phyloP scores from a whole-genome alignment of 331 rosid species.

The Quercus tomentella region DNA sequence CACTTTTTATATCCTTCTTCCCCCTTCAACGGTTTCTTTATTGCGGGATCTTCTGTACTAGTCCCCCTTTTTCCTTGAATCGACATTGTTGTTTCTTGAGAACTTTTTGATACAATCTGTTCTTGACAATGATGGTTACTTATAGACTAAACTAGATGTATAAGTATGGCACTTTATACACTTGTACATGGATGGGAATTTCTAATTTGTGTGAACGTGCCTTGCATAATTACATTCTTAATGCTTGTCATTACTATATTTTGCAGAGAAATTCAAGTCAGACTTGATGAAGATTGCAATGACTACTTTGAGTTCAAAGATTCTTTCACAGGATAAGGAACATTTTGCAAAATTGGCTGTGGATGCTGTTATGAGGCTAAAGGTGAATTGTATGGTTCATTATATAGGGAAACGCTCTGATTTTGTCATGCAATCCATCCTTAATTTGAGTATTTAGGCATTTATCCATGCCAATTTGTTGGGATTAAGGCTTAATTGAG shows the following conservation, averaged over 20 bases:
- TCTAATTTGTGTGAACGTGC: neutral
- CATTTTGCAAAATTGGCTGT: slow-evolving; percentile 90
- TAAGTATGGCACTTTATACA: neutral
- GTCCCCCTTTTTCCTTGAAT: neutral
- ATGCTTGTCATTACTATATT: slow-evolving; percentile 11
- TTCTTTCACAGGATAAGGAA: slow-evolving; percentile 93
- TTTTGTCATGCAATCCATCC: neutral
- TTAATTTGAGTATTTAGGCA: neutral
- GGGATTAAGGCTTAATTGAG: neutral
- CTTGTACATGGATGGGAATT: neutral
- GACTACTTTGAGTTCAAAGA: slow-evolving; percentile 97
- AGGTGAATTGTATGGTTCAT: slow-evolving; percentile 44
- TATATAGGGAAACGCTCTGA: neutral
- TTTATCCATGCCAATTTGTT: neutral
- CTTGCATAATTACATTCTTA: slow-evolving; percentile 8
- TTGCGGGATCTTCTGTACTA: neutral
- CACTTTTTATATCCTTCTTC: neutral
- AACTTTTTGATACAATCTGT: neutral
- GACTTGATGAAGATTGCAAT: slow-evolving; percentile 95
- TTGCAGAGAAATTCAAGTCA: slow-evolving; percentile 76
- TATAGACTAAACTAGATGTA: neutral
- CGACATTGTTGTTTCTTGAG: neutral
- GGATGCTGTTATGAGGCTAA: slow-evolving; percentile 92
- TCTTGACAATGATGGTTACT: neutral
- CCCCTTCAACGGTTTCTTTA: neutral